Evolutionary conservation across 805 yeast species (phyloP), one percentile per base, ranked within the genome.

Genomic region (Candida peoriensis): DNA sequence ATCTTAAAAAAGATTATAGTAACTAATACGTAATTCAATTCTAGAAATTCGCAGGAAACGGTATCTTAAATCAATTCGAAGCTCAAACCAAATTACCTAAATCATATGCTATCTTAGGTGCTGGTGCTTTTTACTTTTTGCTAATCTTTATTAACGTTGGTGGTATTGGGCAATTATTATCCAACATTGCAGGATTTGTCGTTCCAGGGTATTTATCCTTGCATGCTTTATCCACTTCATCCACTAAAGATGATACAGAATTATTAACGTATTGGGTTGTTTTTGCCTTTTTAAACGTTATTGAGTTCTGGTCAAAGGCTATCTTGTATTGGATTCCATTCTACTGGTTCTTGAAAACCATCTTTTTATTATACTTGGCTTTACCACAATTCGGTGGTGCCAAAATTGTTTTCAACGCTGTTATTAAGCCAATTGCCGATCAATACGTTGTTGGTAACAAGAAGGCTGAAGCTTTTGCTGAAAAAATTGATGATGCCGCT

Each of bases 191-290:
- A 13, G 95, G 97, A 1, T 85, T 93, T 48, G 86, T 76, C 26
- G 59, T 88, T 42, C 98, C 99, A 30, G 90, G 93, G 35, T 90
- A 89, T 68, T 78, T 72, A 56, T 90, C 97, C 8, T 68, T 93
- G 42, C 58, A 75, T 43, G 97, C 98, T 16, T 70, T 93, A 47
- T 83, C 78, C 60, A 82, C 96, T 16, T 46, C 76, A 8, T 55
- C 73, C 13, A 63, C 78, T 27, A 63, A 66, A 28, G 97, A 90
- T 60, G 99, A 93, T 63, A 78, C 93, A 30, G 81, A 82, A 59
- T 76, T 85, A 58, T 74, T 93, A 55, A 85, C 97, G 11, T 93
- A 93, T 71, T 93, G 98, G 98, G 96, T 93, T 39, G 95, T 93
- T n/a, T 93, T 85, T 58, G 95, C 96, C 12, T 78, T 80, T 51